These are phyloP conservation scores for Fragosphaeria purpurea DNA, from an alignment of 2,329 filamentous ascomycete species.

Conservation along the genomic window DNA sequence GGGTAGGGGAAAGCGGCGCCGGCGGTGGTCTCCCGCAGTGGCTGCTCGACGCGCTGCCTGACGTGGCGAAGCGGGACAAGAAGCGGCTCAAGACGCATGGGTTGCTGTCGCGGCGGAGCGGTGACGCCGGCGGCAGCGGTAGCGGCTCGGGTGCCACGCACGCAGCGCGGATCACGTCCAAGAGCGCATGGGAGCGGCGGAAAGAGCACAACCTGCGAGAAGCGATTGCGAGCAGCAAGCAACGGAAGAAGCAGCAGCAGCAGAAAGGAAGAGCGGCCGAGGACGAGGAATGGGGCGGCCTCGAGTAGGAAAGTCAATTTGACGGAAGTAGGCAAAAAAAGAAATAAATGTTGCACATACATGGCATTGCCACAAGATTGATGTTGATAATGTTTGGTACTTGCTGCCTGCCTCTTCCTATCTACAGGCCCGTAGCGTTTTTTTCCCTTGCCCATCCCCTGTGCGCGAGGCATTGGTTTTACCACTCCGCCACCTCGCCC, in stretches of 20 bases:
- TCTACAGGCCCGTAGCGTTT: too few relatives aligned
- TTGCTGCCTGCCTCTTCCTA: too few relatives aligned
- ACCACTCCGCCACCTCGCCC: slow-evolving; percentile 38
- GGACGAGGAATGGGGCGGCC: slow-evolving; percentile 20
- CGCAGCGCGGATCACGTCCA: slow-evolving; percentile 67
- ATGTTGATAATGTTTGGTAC: background rate
- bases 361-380: too few relatives aligned
- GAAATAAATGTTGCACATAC: too few relatives aligned
- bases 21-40: slow-evolving; percentile 57
- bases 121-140: slow-evolving; percentile 7
- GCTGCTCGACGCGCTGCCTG: slow-evolving; percentile 79
- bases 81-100: slow-evolving; percentile 74
- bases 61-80: slow-evolving; percentile 72
- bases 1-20: slow-evolving; percentile 21
- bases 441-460: background rate
- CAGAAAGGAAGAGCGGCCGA: slow-evolving; percentile 5
- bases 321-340: too few relatives aligned
- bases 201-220: slow-evolving; percentile 56
- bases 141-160: slow-evolving; percentile 14
- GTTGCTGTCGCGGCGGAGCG: slow-evolving; percentile 56
- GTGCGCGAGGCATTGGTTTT: slow-evolving; percentile 6
- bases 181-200: slow-evolving; percentile 64
- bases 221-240: slow-evolving; percentile 53
- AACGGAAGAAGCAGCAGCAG: slow-evolving; percentile 32
- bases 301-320: too few relatives aligned